Evolutionary conservation across 2,329 filamentous ascomycete genomes (phyloP).

Genomic region (Penicillium sp.): DNA sequence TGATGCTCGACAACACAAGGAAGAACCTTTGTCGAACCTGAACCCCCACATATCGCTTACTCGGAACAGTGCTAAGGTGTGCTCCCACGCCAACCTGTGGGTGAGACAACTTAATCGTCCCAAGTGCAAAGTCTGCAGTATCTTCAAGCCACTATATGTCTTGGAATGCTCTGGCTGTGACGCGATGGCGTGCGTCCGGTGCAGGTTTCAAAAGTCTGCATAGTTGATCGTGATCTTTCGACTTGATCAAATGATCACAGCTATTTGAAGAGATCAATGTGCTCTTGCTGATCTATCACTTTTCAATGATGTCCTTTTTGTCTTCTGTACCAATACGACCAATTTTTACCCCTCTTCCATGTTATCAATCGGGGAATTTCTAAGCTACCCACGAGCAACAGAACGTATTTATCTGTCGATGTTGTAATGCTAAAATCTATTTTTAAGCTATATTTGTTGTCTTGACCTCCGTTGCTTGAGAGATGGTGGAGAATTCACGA

Average conservation of each 20-base stretch:
- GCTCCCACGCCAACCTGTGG: constrained; percentile 31
- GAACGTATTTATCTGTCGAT: too few species aligned
- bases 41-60: constrained; percentile 6
- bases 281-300: background rate
- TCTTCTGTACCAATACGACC: background rate
- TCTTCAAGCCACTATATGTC: constrained; percentile 29
- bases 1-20: constrained; percentile 25
- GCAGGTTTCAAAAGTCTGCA: constrained; percentile 23
- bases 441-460: too few species aligned
- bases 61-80: constrained; percentile 4
- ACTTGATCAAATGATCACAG: background rate
- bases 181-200: constrained; percentile 28
- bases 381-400: too few species aligned
- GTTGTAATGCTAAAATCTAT: too few species aligned
- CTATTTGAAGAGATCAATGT: background rate
- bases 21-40: constrained; percentile 18
- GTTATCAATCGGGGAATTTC: too few species aligned
- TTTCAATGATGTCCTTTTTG: background rate
- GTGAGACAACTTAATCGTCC: constrained; percentile 18
- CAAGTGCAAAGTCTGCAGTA: constrained; percentile 27
- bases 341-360: background rate
- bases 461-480: too few species aligned
- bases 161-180: constrained; percentile 31
- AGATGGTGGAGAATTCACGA: too few species aligned
- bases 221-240: background rate